phyloP scores from a whole-genome alignment of 495 filamentous ascomycete species.

The Saxophila tyrrhenica region DNA sequence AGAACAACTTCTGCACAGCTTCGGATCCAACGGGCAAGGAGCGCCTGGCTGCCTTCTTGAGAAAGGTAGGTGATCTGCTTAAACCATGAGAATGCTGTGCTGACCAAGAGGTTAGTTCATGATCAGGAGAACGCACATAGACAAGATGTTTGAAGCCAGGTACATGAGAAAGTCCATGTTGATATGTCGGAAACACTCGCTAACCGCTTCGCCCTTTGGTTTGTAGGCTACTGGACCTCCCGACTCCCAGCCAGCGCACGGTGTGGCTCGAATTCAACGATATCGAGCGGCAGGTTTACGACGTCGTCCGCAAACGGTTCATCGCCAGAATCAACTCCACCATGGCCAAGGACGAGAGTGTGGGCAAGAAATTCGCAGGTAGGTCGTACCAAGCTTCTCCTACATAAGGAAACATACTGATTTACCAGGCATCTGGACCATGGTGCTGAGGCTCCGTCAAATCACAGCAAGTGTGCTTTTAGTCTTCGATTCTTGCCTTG shows the following conservation, averaged over 20 bases:
- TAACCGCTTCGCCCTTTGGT: no score
- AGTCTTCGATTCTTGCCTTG: conserved; percentile 35
- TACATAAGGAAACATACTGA: no score
- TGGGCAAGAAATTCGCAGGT: conserved; percentile 22
- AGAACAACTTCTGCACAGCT: conserved; percentile 36
- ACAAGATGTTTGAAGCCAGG: conserved; percentile 41
- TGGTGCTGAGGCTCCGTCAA: conserved; percentile 43
- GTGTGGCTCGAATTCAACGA: conserved; percentile 33
- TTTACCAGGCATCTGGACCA: conserved; percentile 23
- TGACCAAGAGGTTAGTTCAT: no score
- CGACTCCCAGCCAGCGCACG: conserved; percentile 29
- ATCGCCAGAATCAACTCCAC: conserved; percentile 30
- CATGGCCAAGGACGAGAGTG: conserved; percentile 17
- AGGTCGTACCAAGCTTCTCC: no score
- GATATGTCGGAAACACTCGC: no score
- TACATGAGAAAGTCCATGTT: no score
- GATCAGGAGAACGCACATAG: conserved; percentile 41
- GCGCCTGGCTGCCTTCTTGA: conserved; percentile 30
- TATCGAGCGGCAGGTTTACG: conserved; percentile 41
- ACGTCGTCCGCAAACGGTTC: conserved; percentile 31
- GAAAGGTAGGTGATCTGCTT: no score
- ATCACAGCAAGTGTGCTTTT: conserved; percentile 41
- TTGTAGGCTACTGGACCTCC: conserved; percentile 48
- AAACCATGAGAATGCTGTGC: no score
- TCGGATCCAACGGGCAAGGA: conserved; percentile 24